Base-by-base conservation (phyloP, 805 yeast species). In the Candida montana region DNA sequence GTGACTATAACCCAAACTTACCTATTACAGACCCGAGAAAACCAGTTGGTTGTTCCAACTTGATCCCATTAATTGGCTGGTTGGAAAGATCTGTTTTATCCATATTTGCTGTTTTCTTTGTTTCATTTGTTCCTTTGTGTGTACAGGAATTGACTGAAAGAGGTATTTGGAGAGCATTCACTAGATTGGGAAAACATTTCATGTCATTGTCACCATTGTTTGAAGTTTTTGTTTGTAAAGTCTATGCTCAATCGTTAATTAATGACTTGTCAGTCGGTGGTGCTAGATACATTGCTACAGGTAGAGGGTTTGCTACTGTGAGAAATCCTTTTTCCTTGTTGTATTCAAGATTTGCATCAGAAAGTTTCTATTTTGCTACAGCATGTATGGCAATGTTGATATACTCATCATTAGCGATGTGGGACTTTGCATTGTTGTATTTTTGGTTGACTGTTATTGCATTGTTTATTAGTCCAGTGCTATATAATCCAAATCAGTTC, bases 251-350 rank as follows among this genome's bases (percentile, higher is more conserved):
- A 37, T 77, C 91, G 0, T 68, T 85, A 58, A 65, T 74, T 33
- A 79, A 76, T 48, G 89, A 84, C 61, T 62, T 85, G 49, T 65
- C 83, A 11, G 69, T 82, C 45, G 93, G 95, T 39, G 93, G 91
- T 48, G 95, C 95, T 3, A 71, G 79, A 54, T 85, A 85, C 63
- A 81, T 84, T 54, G 81, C 90, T 2, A 85, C 93, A 1, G 93
- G 93, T 13, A 71, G 95, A 62, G 89, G 89, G 10, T 79, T 85
- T 58, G 88, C 95, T 2, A 85, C 90, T 4, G 69, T 79, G 1
- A 71, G 95, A 57, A 70, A 75, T 35, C 79, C 87, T 27, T 82
- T 83, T 54, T 63, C 77, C n/a, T 61, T 69, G 10, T 67, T 86
- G 35, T 85, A 79, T 53, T 66, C 87, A 9, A 70, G 89, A 47